phyloP scores from a whole-genome alignment of 805 yeast species.

The Danielia reshetovae region DNA sequence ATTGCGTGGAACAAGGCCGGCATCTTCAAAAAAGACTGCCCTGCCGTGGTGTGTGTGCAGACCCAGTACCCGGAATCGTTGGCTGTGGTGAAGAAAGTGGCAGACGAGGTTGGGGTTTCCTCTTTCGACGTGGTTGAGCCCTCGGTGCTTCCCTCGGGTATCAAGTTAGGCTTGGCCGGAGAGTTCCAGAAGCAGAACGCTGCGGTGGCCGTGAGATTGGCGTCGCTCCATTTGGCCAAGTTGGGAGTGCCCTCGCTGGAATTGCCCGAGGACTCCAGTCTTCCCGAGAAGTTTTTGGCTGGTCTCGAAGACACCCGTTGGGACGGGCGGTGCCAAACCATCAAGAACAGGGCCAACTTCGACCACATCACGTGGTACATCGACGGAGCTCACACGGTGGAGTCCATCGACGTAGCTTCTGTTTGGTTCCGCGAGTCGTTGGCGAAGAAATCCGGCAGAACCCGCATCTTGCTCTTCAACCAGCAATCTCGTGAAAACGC shows the following conservation, averaged over 20 bases:
- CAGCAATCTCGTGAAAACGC: conserved; percentile 90
- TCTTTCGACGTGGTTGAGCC: conserved; percentile 49
- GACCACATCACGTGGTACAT: conserved; percentile 66
- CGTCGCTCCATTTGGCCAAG: conserved; percentile 52
- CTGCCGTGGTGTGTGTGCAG: conserved; percentile 65
- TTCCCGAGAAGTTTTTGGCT: conserved; percentile 47
- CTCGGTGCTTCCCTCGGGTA: conserved; percentile 34
- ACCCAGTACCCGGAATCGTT: conserved; percentile 49
- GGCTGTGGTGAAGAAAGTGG: conserved; percentile 58
- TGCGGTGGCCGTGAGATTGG: conserved; percentile 74
- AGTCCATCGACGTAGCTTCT: conserved; percentile 79
- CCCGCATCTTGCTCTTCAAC: conserved; percentile 72
- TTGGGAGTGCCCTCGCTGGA: conserved; percentile 38
- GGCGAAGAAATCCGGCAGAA: conserved; percentile 11
- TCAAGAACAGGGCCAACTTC: conserved; percentile 40
- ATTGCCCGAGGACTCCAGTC: conserved; percentile 17
- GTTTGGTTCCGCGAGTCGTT: conserved; percentile 57
- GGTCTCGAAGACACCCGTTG: conserved; percentile 73
- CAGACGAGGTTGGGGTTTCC: conserved; percentile 52
- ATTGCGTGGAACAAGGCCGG: conserved; percentile 98
- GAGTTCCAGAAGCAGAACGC: conserved; percentile 85
- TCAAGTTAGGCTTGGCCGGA: conserved; percentile 72
- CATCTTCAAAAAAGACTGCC: conserved; percentile 66
- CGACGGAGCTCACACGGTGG: conserved; percentile 96
- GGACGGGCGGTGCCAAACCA: conserved; percentile 94